phyloP scores from a whole-genome alignment of 805 yeast species.

The Zygosaccharomyces kombuchaensis region DNA sequence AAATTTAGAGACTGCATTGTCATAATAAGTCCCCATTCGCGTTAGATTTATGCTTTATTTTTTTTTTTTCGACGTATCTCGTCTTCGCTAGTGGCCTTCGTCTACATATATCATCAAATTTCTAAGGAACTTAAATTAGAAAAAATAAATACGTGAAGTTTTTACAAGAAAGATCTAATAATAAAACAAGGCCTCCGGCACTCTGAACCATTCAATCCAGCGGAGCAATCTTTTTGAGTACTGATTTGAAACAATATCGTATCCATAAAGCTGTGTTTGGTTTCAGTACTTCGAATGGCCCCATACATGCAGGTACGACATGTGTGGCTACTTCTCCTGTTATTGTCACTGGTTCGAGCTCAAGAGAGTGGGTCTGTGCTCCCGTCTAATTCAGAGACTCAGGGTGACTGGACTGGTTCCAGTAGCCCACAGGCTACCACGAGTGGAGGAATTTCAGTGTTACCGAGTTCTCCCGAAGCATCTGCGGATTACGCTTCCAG shows the following conservation, averaged over 20 bases:
- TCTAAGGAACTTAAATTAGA: background rate
- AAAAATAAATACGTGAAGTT: background rate
- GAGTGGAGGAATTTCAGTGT: background rate
- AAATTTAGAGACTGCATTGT: background rate
- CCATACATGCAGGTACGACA: background rate
- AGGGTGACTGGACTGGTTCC: background rate
- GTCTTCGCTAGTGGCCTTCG: background rate
- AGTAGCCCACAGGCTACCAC: background rate
- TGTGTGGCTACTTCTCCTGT: constrained; percentile 3
- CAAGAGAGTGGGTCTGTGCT: background rate
- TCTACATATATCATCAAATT: background rate
- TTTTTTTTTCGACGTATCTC: background rate
- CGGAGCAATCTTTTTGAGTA: background rate
- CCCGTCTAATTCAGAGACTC: background rate
- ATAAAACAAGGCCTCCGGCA: background rate
- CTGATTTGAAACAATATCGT: background rate
- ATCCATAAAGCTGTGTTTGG: background rate
- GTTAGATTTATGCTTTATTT: background rate
- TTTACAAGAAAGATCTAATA: background rate
- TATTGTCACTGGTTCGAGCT: background rate
- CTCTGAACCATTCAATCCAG: background rate
- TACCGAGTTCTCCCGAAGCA: constrained; percentile 1
- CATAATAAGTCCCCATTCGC: background rate
- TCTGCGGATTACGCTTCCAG: background rate
- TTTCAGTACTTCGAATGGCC: constrained; percentile 1